A percentile compares a stretch with the other conserved stretches of the same genome.
phyloP scores from a whole-genome alignment of 2,329 filamentous ascomycete species.

The Clarireedia paspali region DNA sequence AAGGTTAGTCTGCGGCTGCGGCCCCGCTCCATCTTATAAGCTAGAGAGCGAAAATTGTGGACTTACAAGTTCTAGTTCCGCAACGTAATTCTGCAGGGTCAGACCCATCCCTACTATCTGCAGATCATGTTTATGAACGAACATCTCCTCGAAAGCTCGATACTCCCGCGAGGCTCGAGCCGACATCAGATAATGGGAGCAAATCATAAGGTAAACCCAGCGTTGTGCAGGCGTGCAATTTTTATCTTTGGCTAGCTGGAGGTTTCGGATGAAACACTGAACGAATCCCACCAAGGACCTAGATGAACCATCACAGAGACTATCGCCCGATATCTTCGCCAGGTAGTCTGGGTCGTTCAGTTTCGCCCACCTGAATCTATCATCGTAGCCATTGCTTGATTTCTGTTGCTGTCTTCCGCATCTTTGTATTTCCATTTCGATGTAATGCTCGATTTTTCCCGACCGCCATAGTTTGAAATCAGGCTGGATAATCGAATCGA shows the following conservation, averaged over 20 bases:
- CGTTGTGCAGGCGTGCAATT: neutral
- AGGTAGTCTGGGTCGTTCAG: neutral
- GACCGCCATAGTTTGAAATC: neutral
- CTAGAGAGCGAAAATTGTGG: neutral
- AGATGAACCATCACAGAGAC: neutral
- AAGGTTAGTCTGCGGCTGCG: neutral
- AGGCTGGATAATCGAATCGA: neutral
- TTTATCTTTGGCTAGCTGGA: neutral
- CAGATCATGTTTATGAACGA: neutral
- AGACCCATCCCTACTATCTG: neutral
- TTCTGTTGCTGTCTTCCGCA: neutral
- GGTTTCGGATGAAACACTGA: slow-evolving; percentile 1
- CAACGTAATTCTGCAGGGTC: slow-evolving; percentile 1
- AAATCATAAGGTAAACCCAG: slow-evolving; percentile 4
- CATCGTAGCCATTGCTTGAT: neutral
- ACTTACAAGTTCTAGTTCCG: slow-evolving; percentile 5
- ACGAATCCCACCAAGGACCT: neutral
- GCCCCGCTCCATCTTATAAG: too few species aligned
- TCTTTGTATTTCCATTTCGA: slow-evolving; percentile 4
- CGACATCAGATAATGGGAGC: slow-evolving; percentile 1
- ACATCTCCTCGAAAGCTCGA: neutral
- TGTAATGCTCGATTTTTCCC: neutral
- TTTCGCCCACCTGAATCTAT: slow-evolving; percentile 1
- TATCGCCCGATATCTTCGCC: neutral
- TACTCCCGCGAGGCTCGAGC: slow-evolving; percentile 1